Conservation (phyloP, 2,329 filamentous ascomycete species). For the Arthroderma sp. region DNA sequence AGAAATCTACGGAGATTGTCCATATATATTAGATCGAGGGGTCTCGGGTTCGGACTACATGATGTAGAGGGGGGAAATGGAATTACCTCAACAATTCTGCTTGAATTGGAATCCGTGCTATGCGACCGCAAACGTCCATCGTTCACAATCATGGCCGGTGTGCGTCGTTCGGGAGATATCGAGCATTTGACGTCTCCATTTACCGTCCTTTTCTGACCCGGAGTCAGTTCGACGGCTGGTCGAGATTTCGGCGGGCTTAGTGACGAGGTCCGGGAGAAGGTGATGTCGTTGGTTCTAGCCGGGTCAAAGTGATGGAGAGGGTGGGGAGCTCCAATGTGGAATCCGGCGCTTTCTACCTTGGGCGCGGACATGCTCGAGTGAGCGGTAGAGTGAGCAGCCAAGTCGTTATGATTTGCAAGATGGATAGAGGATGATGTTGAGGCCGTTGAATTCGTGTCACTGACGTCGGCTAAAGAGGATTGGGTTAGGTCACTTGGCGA, state of each 20-base stretch:
- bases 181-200: constrained; percentile 56
- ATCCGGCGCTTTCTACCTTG: not conserved
- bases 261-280: constrained; percentile 7
- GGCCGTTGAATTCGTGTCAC: constrained; percentile 7
- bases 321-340: not conserved
- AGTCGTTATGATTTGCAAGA: constrained; percentile 4
- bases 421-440: constrained; percentile 9
- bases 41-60: constrained; percentile 1
- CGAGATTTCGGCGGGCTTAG: constrained; percentile 7
- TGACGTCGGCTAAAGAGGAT: constrained; percentile 9
- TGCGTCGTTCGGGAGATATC: constrained; percentile 10
- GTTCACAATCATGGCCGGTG: constrained; percentile 18
- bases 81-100: constrained; percentile 64
- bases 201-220: constrained; percentile 59
- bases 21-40: constrained; percentile 9
- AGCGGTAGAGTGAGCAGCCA: not conserved
- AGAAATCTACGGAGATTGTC: constrained; percentile 45
- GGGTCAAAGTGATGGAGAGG: not conserved
- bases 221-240: constrained; percentile 7
- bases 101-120: constrained; percentile 54
- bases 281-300: constrained; percentile 1
- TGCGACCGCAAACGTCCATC: constrained; percentile 55
- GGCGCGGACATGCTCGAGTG: not conserved
- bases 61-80: constrained; percentile 1
- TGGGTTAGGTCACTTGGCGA: constrained; percentile 11